Conservation (phyloP, 495 filamentous ascomycete genomes). For the Tuber microsphaerosporum region DNA sequence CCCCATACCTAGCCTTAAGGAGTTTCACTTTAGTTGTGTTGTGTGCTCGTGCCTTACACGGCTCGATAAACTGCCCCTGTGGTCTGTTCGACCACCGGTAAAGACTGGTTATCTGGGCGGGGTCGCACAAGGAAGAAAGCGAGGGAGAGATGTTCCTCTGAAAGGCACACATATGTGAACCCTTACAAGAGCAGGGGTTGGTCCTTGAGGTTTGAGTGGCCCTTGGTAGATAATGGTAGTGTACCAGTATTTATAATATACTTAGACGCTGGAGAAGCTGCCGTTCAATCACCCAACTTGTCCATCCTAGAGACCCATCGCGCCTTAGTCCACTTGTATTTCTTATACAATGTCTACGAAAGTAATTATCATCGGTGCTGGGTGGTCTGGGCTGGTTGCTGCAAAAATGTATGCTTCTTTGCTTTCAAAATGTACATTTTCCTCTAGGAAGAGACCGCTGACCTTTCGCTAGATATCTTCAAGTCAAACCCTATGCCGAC, state of each 20-base stretch:
- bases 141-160: not conserved
- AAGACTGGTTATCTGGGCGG: not conserved
- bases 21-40: not conserved
- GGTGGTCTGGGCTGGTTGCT: slow-evolving; percentile 13
- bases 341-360: slow-evolving; percentile 9
- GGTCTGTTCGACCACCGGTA: not conserved
- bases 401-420: slow-evolving; percentile 12
- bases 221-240: not conserved
- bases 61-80: not conserved
- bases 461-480: slow-evolving; percentile 12
- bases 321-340: not conserved
- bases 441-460: not conserved
- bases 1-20: not conserved
- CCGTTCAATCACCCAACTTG: not conserved
- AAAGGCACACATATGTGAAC: not conserved
- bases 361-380: slow-evolving; percentile 15
- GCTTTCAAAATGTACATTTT: not conserved
- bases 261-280: not conserved
- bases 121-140: not conserved
- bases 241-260: not conserved
- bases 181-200: not conserved
- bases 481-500: slow-evolving; percentile 28
- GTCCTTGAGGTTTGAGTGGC: not conserved
- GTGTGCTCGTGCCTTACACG: not conserved
- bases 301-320: not conserved